A percentile compares a stretch with the other conserved stretches of the same genome.
Evolutionary conservation across 225 moss, liverwort and hornwort genomes (phyloP).

Genomic region (Takakia lepidozioides): DNA sequence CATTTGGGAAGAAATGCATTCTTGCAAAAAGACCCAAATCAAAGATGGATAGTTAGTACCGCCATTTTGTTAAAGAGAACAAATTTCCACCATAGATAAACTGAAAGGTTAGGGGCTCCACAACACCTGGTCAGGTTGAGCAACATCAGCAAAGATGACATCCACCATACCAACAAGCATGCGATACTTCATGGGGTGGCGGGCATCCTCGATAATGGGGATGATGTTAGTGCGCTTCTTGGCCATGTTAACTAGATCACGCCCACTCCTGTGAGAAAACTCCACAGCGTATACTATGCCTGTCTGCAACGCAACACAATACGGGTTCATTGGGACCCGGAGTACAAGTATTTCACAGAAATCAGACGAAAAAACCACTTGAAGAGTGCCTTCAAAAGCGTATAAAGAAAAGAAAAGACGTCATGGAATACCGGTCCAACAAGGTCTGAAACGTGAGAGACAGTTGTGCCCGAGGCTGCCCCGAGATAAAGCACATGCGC

Average conservation of each 20-base stretch:
- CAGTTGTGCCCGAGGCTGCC: constrained; percentile 85
- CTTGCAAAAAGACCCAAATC: too few species aligned
- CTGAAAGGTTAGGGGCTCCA: background rate
- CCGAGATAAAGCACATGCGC: constrained; percentile 81
- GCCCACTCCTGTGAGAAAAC: constrained; percentile 45
- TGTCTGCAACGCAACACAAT: constrained; percentile 6
- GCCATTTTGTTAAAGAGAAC: too few species aligned
- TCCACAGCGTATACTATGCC: constrained; percentile 52
- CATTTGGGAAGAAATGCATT: too few species aligned
- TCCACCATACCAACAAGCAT: constrained; percentile 60
- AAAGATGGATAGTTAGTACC: too few species aligned
- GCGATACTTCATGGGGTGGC: constrained; percentile 43
- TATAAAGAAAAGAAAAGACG: background rate
- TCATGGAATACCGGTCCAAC: constrained; percentile 45
- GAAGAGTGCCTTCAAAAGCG: too few species aligned
- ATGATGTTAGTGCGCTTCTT: constrained; percentile 47
- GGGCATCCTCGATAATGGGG: constrained; percentile 51
- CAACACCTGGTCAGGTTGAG: constrained; percentile 48
- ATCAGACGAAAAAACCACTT: too few species aligned
- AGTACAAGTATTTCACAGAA: background rate
- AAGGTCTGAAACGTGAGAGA: constrained; percentile 82
- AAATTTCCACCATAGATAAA: background rate
- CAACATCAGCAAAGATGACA: constrained; percentile 47
- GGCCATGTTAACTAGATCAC: constrained; percentile 51
- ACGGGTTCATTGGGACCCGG: background rate